Conservation (phyloP, 2,329 filamentous ascomycete species). For the Emericellopsis atlantica region DNA sequence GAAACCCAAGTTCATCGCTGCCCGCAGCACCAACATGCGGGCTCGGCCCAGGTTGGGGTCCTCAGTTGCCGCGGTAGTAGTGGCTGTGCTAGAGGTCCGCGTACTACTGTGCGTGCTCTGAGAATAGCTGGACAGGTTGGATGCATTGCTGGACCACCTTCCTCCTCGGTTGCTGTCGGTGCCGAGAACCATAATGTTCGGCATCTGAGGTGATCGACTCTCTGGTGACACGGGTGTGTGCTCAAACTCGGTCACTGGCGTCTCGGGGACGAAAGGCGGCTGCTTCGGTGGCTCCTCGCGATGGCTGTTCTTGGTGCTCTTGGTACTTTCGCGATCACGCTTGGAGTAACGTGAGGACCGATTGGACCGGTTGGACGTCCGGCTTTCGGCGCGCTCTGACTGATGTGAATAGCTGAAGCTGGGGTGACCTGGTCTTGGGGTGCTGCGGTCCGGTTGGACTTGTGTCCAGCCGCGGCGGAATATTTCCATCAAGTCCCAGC, state of each 20-base stretch:
- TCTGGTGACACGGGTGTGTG: conserved; percentile 77
- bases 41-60: conserved; percentile 67
- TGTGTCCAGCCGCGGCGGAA: conserved; percentile 90
- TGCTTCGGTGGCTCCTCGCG: conserved; percentile 11
- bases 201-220: conserved; percentile 60
- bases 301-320: conserved; percentile 18
- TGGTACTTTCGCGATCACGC: conserved; percentile 36
- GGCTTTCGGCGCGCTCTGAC: conserved; percentile 19
- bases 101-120: conserved; percentile 58
- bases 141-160: conserved; percentile 73
- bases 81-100: conserved; percentile 58
- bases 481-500: conserved; percentile 88
- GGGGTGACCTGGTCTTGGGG: conserved; percentile 68
- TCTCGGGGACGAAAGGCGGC: conserved; percentile 56
- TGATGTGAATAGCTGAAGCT: conserved; percentile 36
- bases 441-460: conserved; percentile 72
- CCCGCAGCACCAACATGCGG: conserved; percentile 70
- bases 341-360: conserved; percentile 27
- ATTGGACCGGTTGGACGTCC: conserved; percentile 36
- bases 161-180: conserved; percentile 42
- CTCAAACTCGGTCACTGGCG: conserved; percentile 89
- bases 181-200: conserved; percentile 80
- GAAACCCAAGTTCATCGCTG: conserved; percentile 76
- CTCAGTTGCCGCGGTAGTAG: conserved; percentile 57
- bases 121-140: conserved; percentile 68